Conservation (phyloP, 441 rosid species). For the Capsella rubella region DNA sequence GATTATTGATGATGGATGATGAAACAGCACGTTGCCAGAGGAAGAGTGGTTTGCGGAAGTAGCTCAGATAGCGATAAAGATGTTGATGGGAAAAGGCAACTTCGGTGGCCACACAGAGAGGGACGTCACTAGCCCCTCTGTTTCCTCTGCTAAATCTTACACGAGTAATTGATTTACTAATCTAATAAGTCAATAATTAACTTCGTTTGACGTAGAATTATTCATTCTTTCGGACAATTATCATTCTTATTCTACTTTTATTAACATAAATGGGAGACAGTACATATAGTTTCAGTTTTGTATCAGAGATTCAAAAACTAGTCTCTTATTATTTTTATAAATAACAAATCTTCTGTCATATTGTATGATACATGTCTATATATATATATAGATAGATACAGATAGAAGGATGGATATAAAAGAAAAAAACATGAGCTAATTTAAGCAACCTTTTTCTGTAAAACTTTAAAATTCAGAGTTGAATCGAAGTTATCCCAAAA, state of each 20-base stretch:
- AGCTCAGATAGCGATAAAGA: constrained; percentile 81
- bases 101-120: constrained; percentile 57
- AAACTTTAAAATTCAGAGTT: neutral
- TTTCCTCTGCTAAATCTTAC: constrained; percentile 66
- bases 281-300: no score
- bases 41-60: constrained; percentile 93
- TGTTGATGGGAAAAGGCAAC: constrained; percentile 65
- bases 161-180: constrained; percentile 56
- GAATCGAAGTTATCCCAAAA: neutral
- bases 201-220: neutral
- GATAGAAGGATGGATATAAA: no score
- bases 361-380: no score
- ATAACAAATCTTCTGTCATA: no score
- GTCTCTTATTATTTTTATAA: no score
- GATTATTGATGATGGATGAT: constrained; percentile 17
- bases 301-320: no score
- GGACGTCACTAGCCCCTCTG: constrained; percentile 71
- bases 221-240: neutral
- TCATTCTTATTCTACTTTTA: no score
- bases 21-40: constrained; percentile 73
- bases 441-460: neutral
- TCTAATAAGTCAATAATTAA: neutral
- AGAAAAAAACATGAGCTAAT: neutral
- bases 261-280: no score
- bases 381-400: no score